phyloP scores from a whole-genome alignment of 2,329 filamentous ascomycete species.

The Cladosporium velox region DNA sequence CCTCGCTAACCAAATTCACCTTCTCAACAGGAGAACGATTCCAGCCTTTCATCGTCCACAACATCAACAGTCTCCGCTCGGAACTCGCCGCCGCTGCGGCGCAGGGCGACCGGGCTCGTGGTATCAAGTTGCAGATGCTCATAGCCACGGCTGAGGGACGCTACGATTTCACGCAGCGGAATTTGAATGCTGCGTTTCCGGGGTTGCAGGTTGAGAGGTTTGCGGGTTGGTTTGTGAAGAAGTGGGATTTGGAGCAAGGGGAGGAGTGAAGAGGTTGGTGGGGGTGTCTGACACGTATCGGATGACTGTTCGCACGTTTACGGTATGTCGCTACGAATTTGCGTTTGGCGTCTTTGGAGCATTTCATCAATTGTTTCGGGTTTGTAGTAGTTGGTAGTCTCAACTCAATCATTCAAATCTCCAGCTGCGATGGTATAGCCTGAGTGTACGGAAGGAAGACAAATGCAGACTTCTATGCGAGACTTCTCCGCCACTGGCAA shows the following conservation, averaged over 20 bases:
- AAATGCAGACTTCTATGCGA: too few species aligned
- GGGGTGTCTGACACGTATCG: too few species aligned
- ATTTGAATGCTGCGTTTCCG: constrained; percentile 56
- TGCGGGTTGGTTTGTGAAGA: constrained; percentile 41
- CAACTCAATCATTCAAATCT: neutral
- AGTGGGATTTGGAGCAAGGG: constrained; percentile 27
- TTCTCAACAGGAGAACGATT: constrained; percentile 22
- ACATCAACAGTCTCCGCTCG: constrained; percentile 53
- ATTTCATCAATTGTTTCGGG: neutral
- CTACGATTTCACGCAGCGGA: constrained; percentile 64
- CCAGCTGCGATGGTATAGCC: neutral
- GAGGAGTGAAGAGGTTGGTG: neutral
- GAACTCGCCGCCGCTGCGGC: constrained; percentile 47
- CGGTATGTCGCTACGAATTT: neutral
- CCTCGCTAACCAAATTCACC: neutral
- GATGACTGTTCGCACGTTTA: neutral
- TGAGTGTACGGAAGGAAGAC: too few species aligned
- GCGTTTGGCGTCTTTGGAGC: neutral
- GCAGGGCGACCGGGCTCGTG: constrained; percentile 37
- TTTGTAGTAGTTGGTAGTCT: neutral
- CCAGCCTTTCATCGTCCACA: constrained; percentile 43
- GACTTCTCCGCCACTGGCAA: too few species aligned
- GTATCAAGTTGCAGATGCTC: constrained; percentile 57
- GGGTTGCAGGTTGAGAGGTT: constrained; percentile 42
- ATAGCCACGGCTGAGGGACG: constrained; percentile 68